Base-by-base conservation (phyloP, 345 rosid genomes). In the Moricandia arvensis region DNA sequence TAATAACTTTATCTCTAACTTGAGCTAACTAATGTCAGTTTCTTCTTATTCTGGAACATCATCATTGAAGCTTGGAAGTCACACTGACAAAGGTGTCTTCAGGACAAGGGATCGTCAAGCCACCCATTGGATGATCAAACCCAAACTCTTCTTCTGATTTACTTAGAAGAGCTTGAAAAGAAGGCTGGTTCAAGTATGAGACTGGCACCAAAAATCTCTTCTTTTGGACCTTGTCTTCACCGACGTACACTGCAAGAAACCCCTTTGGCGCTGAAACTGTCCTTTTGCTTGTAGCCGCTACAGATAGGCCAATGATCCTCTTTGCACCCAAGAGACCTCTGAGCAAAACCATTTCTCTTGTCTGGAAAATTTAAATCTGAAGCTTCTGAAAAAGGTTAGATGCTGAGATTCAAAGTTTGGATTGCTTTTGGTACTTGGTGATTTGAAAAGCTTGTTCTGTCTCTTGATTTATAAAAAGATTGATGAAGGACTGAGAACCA, bases 71-170 rank as follows among this genome's bases (percentile, higher is more conserved):
- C 51, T 65, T 34, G 8, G 85, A 83, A 33, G 82, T 83, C 45
- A 85, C 60, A 16, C 35, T 31, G 34, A 79, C 2, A 79, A 86
- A 87, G 0, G 59, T 65, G 4, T 84, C 84, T 75, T 85, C 83
- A 8, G 68, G 63, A 76, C 86, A 85, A 5, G 84, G 91, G 45
- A 89, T 79, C 8, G 79, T 87, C 13, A 87, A 69, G 26, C 84
- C 87, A 0, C 88, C 87, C 75, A 60, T 86, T 2, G 86, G 86
- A 82, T 85, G 87, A 55, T 85, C 67, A 3, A 74, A 80, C 0
- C 88, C 85, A 7, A 80, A 83, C 66, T 86, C 88, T 71, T 89
- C 87, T 35, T 84, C 89, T 0, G 84, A 78, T 72, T 67, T 79
- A 12, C 79, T 31, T 12, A 85, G 80, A 76, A 85, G 71, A 38